These are phyloP conservation scores for Trypanosoma grayi DNA, from an alignment of 208 protist genomes.

Conservation along the genomic window DNA sequence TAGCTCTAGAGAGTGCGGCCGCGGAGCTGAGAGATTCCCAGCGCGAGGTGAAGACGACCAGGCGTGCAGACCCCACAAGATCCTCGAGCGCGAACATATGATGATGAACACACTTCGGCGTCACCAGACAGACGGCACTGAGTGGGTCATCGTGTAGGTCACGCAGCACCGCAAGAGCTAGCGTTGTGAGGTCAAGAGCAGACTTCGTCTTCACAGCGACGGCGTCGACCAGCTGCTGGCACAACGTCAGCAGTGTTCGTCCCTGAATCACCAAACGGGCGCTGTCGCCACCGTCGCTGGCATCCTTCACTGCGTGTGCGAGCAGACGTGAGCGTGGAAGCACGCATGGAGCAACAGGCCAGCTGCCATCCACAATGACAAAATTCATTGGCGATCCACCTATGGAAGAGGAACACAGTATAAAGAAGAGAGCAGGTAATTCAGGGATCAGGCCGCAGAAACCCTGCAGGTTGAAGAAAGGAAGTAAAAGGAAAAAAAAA, in stretches of 20 bases:
- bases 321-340: conserved; percentile 23
- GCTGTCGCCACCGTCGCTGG: conserved; percentile 8
- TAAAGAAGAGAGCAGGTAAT: not conserved
- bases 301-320: conserved; percentile 11
- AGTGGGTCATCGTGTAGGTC: conserved; percentile 24
- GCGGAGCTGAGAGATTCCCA: conserved; percentile 26
- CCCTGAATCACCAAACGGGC: not conserved
- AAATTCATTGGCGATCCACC: conserved; percentile 23
- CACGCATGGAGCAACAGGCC: conserved; percentile 12
- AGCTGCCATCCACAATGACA: conserved; percentile 24
- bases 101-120: conserved; percentile 33
- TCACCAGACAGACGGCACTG: conserved; percentile 32
- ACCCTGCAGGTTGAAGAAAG: not conserved
- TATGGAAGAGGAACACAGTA: not conserved
- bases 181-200: conserved; percentile 19
- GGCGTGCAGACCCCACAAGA: conserved; percentile 29
- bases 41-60: conserved; percentile 60
- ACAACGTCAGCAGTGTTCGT: conserved; percentile 3
- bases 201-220: conserved; percentile 18
- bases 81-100: conserved; percentile 66
- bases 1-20: conserved; percentile 13
- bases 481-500: not conserved
- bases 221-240: conserved; percentile 13
- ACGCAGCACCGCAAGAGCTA: conserved; percentile 29
- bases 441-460: not conserved